Evolutionary conservation across 2,329 filamentous ascomycete species (phyloP), one percentile per base, ranked within the genome.

Genomic region (Hortaea sp.): DNA sequence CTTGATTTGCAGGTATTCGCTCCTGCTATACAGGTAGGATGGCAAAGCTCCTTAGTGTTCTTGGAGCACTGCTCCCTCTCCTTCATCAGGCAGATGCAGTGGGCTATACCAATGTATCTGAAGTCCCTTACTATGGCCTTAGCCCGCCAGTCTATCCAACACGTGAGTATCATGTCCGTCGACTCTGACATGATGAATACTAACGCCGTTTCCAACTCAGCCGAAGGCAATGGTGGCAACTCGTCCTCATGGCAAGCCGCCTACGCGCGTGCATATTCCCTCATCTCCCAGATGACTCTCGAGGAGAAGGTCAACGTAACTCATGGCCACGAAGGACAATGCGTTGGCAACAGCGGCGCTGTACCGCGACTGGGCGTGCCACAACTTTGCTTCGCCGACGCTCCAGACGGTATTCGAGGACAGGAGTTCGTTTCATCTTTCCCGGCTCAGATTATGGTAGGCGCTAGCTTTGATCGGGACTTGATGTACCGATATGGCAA

Each of bases 371-470:
- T 88, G 11, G 84, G 83, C 1, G 82, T 90, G 48, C 82, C 84
- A 1, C 77, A 81, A 53, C 31, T 58, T 10, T 60, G 57, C 47
- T 53, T 57, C 37, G 44, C 51, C 7, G 57, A 60, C 44, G 52
- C 53, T 7, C 53, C 53, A 7, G 49, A 53, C 31, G 85, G 86
- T 1, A 71, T 92, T 10, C 78, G 84, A 29, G 78, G 79, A 11
- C 79, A 83, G 1, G 84, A 88, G 52, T 79, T 86, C 50, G 79
- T 82, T 44, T 88, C 85, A 0, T 83, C 79, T 0, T 90, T 90
- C 55, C 85, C 86, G 0, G 75, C 84, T 7, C 85, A 85, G n/a
- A 85, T 90, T 54, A 88, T 54, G 3, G 58, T 66, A 1, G 69
- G 66, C 3, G 65, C 67, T 2, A 59, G 64, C 1, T 81, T 77